phyloP scores from a whole-genome alignment of 495 filamentous ascomycete species.

The Annulohypoxylon moriforme region DNA sequence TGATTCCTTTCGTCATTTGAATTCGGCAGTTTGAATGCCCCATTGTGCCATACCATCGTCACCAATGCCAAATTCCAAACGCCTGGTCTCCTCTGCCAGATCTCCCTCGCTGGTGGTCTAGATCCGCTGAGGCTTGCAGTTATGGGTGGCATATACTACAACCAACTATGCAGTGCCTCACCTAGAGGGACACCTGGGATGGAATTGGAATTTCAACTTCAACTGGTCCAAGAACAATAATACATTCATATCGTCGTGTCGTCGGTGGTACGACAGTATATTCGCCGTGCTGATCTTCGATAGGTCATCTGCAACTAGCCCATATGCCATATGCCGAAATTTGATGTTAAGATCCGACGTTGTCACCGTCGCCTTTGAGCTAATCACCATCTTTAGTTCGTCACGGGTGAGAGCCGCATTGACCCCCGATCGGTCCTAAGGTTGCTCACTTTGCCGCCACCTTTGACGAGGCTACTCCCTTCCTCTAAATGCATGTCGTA shows the following conservation, averaged over 20 bases:
- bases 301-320: slow-evolving; percentile 15
- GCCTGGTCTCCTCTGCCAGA: slow-evolving; percentile 34
- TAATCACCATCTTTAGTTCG: slow-evolving; percentile 22
- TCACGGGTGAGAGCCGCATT: slow-evolving; percentile 34
- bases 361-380: slow-evolving; percentile 26
- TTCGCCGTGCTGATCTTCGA: slow-evolving; percentile 6
- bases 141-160: slow-evolving; percentile 18
- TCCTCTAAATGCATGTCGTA: slow-evolving; percentile 14
- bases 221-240: slow-evolving; percentile 9
- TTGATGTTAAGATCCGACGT: slow-evolving; percentile 18
- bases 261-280: slow-evolving; percentile 10
- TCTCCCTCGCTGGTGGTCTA: slow-evolving; percentile 25
- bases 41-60: slow-evolving; percentile 9
- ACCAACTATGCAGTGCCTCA: slow-evolving; percentile 21
- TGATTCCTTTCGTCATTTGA: slow-evolving; percentile 40
- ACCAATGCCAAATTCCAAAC: slow-evolving; percentile 23
- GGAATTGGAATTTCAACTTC: slow-evolving; percentile 15
- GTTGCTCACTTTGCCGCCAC: slow-evolving; percentile 5
- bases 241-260: too few species aligned
- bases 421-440: background rate
- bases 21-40: slow-evolving; percentile 40
- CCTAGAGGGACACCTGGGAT: slow-evolving; percentile 12
- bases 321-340: slow-evolving; percentile 24
- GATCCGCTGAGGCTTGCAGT: slow-evolving; percentile 32
- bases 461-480: slow-evolving; percentile 11